phyloP scores from a whole-genome alignment of 495 filamentous ascomycete species.

The Penicillium turbatum region DNA sequence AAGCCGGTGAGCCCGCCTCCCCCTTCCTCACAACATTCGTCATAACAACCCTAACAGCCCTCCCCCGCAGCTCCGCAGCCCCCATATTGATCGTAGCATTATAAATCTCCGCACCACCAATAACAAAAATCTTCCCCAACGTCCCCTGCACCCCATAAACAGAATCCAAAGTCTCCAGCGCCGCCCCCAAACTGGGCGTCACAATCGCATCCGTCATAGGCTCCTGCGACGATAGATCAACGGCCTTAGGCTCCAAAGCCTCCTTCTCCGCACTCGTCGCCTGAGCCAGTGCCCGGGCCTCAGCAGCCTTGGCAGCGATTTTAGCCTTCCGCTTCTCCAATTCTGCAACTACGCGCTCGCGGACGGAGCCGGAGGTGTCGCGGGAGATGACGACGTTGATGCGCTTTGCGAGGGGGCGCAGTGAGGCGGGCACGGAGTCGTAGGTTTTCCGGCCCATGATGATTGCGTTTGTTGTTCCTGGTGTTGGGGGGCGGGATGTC shows the following conservation, averaged over 20 bases:
- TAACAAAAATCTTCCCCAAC: constrained; percentile 67
- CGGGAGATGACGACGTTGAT: constrained; percentile 75
- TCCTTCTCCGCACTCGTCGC: constrained; percentile 13
- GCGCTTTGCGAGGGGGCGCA: constrained; percentile 74
- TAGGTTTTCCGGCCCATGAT: constrained; percentile 98
- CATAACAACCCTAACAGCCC: constrained; percentile 41
- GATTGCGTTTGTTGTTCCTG: constrained; percentile 61
- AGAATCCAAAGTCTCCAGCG: constrained; percentile 41
- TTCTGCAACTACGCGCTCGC: constrained; percentile 23
- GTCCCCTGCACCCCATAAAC: constrained; percentile 17
- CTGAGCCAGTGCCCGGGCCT: constrained; percentile 1
- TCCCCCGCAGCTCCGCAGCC: constrained; percentile 9
- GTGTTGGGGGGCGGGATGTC: constrained; percentile 58
- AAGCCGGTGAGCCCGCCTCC: constrained; percentile 43
- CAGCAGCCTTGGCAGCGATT: constrained; percentile 15
- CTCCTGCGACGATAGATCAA: constrained; percentile 8
- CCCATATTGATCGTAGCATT: constrained; percentile 53
- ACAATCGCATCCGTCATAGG: constrained; percentile 36
- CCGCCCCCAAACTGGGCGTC: constrained; percentile 50
- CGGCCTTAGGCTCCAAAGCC: constrained; percentile 11
- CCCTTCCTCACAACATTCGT: constrained; percentile 38
- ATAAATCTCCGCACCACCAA: constrained; percentile 89
- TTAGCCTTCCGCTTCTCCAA: constrained; percentile 21
- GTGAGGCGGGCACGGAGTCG: constrained; percentile 71
- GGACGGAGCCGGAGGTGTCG: constrained; percentile 26